Evolutionary conservation across 148 eudicot genomes (phyloP).

Genomic region (Rheum nobile): DNA sequence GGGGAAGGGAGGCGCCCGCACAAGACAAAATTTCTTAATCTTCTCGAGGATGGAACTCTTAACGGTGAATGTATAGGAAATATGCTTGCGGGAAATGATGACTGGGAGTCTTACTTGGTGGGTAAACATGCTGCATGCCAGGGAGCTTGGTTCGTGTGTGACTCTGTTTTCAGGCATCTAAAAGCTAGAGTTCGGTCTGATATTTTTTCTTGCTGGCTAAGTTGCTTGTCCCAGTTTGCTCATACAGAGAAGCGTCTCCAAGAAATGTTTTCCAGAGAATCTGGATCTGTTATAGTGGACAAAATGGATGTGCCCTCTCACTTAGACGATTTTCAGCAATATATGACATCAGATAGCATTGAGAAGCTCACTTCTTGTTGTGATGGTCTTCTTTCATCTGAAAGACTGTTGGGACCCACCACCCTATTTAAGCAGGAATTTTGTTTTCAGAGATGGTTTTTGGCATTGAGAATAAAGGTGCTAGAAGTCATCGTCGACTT

Average conservation of each 20-base stretch:
- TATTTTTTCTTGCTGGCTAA: conserved; percentile 44
- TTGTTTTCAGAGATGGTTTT: conserved; percentile 68
- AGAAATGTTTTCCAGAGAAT: conserved; percentile 21
- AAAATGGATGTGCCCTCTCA: conserved; percentile 3
- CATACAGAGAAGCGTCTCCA: conserved; percentile 40
- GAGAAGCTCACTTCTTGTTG: conserved; percentile 30
- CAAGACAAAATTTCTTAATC: conserved; percentile 14
- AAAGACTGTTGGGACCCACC: conserved; percentile 34
- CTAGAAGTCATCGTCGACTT: conserved; percentile 35
- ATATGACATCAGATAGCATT: conserved; percentile 12
- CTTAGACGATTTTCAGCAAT: background rate
- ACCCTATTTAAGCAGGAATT: conserved; percentile 21
- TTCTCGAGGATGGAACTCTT: conserved; percentile 21
- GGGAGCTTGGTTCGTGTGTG: conserved; percentile 66
- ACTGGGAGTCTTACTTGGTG: conserved; percentile 68
- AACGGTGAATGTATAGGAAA: conserved; percentile 32
- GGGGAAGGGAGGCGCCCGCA: conserved; percentile 9
- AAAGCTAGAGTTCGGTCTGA: conserved; percentile 32
- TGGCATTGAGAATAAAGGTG: conserved; percentile 46
- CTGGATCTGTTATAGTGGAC: conserved; percentile 11
- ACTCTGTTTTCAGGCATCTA: conserved; percentile 50
- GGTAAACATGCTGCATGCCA: conserved; percentile 58
- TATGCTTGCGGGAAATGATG: conserved; percentile 37
- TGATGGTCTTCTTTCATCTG: conserved; percentile 28
- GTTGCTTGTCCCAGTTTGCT: conserved; percentile 41